Conservation (phyloP, 2,329 filamentous ascomycete species). For the Xylaria sp. region DNA sequence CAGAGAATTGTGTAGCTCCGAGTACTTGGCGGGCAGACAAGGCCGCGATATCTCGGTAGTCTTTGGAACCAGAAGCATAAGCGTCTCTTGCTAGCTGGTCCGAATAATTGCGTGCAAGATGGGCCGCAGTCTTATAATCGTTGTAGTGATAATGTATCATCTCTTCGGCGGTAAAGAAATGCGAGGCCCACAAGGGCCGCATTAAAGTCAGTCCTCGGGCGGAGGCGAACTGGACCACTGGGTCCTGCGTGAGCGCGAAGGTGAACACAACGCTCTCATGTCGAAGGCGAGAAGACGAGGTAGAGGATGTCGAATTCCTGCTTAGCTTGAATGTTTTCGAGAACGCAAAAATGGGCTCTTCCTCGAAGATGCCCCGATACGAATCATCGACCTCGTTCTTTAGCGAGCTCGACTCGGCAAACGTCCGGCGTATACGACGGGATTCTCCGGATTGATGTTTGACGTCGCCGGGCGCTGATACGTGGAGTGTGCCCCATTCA, state of each 20-base stretch:
- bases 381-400: constrained; percentile 69
- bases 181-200: constrained; percentile 80
- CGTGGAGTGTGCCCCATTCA: constrained; percentile 84
- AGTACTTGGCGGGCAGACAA: constrained; percentile 81
- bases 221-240: constrained; percentile 79
- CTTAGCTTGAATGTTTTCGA: constrained; percentile 65
- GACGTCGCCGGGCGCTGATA: constrained; percentile 72
- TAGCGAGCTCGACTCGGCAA: constrained; percentile 70
- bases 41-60: constrained; percentile 78
- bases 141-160: constrained; percentile 77
- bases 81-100: constrained; percentile 73
- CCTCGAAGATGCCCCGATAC: constrained; percentile 74
- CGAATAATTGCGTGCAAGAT: constrained; percentile 75
- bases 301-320: constrained; percentile 42
- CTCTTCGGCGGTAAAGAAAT: constrained; percentile 67
- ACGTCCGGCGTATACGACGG: constrained; percentile 67
- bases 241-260: constrained; percentile 76
- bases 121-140: constrained; percentile 69
- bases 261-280: constrained; percentile 73
- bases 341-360: constrained; percentile 84
- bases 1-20: constrained; percentile 77
- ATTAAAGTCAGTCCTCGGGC: constrained; percentile 77
- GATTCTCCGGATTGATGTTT: constrained; percentile 76
- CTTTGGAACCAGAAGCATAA: constrained; percentile 72
- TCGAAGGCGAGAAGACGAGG: constrained; percentile 36